Conservation (phyloP, 495 filamentous ascomycete genomes). For the Xylaria flabelliformis region DNA sequence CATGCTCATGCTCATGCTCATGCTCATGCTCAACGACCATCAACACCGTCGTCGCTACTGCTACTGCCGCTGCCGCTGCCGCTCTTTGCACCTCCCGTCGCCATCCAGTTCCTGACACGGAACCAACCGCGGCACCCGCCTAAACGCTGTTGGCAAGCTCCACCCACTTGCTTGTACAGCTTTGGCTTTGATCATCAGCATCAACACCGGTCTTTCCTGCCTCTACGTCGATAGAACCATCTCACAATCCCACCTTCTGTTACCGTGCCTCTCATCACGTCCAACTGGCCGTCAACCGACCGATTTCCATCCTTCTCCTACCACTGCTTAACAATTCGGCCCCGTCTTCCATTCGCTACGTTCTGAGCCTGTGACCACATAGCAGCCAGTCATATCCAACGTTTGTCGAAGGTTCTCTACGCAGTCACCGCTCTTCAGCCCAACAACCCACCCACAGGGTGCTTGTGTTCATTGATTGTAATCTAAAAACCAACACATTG, state of each 20-base stretch:
- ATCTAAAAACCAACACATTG: slow-evolving; percentile 30
- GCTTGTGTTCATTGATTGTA: slow-evolving; percentile 33
- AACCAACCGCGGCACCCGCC: slow-evolving; percentile 25
- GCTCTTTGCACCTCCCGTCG: slow-evolving; percentile 1
- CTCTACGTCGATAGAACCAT: not conserved
- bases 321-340: not conserved
- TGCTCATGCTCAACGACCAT: slow-evolving; percentile 1
- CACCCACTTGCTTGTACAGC: slow-evolving; percentile 19
- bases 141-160: slow-evolving; percentile 23
- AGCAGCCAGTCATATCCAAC: slow-evolving; percentile 16
- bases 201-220: slow-evolving; percentile 15
- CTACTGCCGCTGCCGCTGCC: slow-evolving; percentile 7
- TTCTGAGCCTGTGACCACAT: not conserved
- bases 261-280: slow-evolving; percentile 11
- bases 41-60: not conserved
- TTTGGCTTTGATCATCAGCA: not conserved
- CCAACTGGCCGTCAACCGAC: slow-evolving; percentile 4
- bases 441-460: not conserved
- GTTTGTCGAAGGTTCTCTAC: slow-evolving; percentile 11
- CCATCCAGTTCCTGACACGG: slow-evolving; percentile 3
- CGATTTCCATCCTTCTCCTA: slow-evolving; percentile 18
- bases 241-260: slow-evolving; percentile 7
- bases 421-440: slow-evolving; percentile 1
- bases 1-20: slow-evolving; percentile 2
- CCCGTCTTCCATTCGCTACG: slow-evolving; percentile 5